phyloP scores from a whole-genome alignment of 371 early-diverging fungal species.

The Mucor lusitanicus region DNA sequence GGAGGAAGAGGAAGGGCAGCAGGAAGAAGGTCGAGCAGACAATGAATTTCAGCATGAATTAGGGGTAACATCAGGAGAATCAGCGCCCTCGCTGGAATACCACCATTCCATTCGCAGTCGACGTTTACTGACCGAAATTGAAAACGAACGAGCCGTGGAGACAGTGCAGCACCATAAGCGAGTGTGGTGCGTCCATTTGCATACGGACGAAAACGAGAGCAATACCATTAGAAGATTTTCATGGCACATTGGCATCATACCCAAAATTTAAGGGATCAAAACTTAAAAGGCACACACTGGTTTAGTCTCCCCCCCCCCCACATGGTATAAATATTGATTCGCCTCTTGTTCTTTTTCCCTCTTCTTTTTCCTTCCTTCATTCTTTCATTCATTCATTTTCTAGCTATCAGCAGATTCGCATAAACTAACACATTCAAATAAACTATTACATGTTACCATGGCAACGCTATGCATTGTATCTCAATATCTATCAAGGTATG shows the following conservation, averaged over 20 bases:
- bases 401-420: not conserved
- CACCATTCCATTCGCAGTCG: not conserved
- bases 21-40: constrained; percentile 1
- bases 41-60: not conserved
- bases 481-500: not conserved
- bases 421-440: not conserved
- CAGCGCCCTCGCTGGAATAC: not conserved
- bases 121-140: constrained; percentile 14
- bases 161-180: constrained; percentile 41
- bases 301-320: not conserved
- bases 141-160: constrained; percentile 40
- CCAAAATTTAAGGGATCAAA: constrained; percentile 17
- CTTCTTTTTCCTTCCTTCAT: not conserved
- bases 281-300: not conserved
- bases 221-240: constrained; percentile 11
- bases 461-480: constrained; percentile 3
- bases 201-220: not conserved
- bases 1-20: constrained; percentile 9
- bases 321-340: not conserved
- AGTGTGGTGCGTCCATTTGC: constrained; percentile 47
- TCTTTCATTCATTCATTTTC: not conserved
- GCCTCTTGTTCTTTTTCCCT: not conserved
- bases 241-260: constrained; percentile 54
- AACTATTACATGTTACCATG: not conserved
- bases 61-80: not conserved